Conservation (phyloP, 1,284 basidiomycete species). For the Irpex sp. region DNA sequence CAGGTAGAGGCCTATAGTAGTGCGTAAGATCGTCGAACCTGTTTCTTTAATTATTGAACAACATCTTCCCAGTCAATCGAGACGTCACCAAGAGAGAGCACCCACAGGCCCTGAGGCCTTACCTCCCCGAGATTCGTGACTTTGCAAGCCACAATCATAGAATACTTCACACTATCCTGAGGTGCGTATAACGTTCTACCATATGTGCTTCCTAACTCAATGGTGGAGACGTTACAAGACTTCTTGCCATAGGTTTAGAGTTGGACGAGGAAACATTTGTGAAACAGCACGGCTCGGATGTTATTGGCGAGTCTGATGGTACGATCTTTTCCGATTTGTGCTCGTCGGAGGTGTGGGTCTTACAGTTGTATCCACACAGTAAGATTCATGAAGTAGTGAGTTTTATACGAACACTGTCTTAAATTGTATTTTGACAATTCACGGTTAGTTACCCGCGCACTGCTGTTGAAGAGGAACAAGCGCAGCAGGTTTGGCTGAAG, state of each 20-base stretch:
- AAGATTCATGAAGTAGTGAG: conserved; percentile 54
- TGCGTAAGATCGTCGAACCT: background rate
- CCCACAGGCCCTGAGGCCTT: conserved; percentile 46
- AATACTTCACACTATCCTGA: conserved; percentile 46
- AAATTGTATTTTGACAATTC: background rate
- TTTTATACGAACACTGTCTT: background rate
- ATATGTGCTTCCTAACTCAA: background rate
- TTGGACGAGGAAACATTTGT: conserved; percentile 34
- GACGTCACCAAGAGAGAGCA: conserved; percentile 41
- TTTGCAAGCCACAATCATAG: conserved; percentile 52
- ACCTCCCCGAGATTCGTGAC: conserved; percentile 54
- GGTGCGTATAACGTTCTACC: conserved; percentile 26
- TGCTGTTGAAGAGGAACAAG: conserved; percentile 50
- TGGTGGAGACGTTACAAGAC: conserved; percentile 24
- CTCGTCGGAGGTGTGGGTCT: too few relatives aligned
- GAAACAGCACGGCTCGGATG: conserved; percentile 26
- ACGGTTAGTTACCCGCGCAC: conserved; percentile 37
- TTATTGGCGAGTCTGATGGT: conserved; percentile 28
- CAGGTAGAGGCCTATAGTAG: conserved; percentile 36
- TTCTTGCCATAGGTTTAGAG: conserved; percentile 37
- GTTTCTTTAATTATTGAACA: background rate
- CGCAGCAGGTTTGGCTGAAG: conserved; percentile 57
- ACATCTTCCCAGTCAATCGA: conserved; percentile 37
- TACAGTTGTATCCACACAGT: conserved; percentile 25
- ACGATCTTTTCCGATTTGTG: background rate